These are phyloP conservation scores for Babjeviella inositovora DNA, from an alignment of 805 yeast genomes.

Conservation along the genomic window DNA sequence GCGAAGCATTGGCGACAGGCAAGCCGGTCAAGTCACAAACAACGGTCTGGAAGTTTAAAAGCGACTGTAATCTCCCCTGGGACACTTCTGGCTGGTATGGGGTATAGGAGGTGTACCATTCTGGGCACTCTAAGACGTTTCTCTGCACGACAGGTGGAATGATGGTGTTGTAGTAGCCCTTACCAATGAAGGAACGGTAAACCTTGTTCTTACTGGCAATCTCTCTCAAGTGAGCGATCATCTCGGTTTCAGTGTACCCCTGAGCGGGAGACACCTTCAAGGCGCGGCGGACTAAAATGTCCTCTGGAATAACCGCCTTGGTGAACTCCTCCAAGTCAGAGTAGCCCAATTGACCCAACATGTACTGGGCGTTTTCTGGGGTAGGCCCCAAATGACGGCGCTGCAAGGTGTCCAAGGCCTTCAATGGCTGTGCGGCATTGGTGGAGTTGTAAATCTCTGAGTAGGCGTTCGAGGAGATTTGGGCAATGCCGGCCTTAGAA, in stretches of 20 bases:
- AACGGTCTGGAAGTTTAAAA: constrained; percentile 88
- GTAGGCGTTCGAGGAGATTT: constrained; percentile 43
- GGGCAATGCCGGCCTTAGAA: no score
- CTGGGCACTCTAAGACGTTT: constrained; percentile 83
- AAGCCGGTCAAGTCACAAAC: constrained; percentile 83
- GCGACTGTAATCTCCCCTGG: constrained; percentile 86
- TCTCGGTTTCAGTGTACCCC: constrained; percentile 73
- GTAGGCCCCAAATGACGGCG: constrained; percentile 86
- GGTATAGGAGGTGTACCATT: constrained; percentile 97
- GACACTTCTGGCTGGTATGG: constrained; percentile 98
- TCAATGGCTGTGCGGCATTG: constrained; percentile 6
- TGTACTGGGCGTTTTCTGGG: constrained; percentile 39
- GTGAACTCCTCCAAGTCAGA: constrained; percentile 57
- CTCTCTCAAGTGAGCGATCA: constrained; percentile 48
- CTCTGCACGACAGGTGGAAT: constrained; percentile 89
- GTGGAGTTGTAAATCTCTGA: constrained; percentile 27
- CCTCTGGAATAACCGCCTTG: constrained; percentile 57
- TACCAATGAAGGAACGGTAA: constrained; percentile 70
- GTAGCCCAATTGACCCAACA: constrained; percentile 57
- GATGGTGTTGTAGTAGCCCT: constrained; percentile 85
- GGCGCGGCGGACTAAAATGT: constrained; percentile 54
- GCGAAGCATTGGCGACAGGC: constrained; percentile 88
- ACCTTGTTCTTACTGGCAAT: constrained; percentile 68
- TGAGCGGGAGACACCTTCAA: constrained; percentile 48
- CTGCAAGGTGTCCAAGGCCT: constrained; percentile 62